Conservation (phyloP, 768 basidiomycete species). For the Hericium rajendrae region DNA sequence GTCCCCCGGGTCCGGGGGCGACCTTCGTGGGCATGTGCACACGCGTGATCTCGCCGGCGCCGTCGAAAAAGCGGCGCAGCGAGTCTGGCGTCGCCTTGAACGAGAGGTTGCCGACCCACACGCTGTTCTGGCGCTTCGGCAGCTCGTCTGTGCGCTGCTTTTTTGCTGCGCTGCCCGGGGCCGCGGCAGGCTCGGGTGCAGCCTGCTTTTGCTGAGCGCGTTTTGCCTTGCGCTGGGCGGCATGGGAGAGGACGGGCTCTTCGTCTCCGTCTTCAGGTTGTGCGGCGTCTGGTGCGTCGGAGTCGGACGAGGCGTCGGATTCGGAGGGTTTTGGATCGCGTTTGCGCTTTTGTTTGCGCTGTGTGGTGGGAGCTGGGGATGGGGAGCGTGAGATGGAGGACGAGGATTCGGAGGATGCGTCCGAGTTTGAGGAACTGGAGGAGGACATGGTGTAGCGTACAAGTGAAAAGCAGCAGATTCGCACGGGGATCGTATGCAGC, state of each 20-base stretch:
- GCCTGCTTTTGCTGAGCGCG: constrained; percentile 25
- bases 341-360: not conserved
- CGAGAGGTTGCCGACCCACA: constrained; percentile 94
- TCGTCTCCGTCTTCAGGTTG: constrained; percentile 29
- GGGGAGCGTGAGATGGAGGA: not conserved
- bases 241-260: constrained; percentile 59
- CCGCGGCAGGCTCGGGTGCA: constrained; percentile 15
- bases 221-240: constrained; percentile 58
- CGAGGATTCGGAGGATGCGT: not conserved
- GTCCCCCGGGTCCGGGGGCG: constrained; percentile 25
- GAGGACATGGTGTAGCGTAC: not conserved
- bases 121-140: constrained; percentile 66
- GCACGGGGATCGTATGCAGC: not conserved
- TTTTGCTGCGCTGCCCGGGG: constrained; percentile 21
- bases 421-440: not conserved
- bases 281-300: constrained; percentile 14
- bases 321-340: not conserved
- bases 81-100: constrained; percentile 78
- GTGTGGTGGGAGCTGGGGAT: not conserved
- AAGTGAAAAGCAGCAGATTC: too few species aligned
- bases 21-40: constrained; percentile 81
- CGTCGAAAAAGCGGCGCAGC: constrained; percentile 63
- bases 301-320: constrained; percentile 15
- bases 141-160: constrained; percentile 20
- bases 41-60: constrained; percentile 65